Evolutionary conservation across 1,139 yeast species (phyloP).

Genomic region (Debaryomyces sp.): DNA sequence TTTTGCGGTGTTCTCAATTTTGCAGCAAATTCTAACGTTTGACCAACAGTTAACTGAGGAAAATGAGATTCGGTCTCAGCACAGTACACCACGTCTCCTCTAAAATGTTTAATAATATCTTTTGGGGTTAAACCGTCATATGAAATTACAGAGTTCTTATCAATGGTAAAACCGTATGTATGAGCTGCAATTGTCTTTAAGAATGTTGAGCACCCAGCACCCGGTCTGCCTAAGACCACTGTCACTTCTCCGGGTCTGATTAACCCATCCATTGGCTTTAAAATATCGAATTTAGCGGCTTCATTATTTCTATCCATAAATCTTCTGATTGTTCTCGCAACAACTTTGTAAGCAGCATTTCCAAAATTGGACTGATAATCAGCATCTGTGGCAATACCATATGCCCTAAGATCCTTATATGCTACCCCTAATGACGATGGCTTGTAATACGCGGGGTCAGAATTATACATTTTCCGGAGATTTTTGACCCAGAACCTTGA

Average conservation of each 20-base stretch:
- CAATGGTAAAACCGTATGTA: conserved; percentile 71
- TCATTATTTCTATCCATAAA: conserved; percentile 6
- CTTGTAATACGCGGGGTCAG: conserved; percentile 23
- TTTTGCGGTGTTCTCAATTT: conserved; percentile 65
- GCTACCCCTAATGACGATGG: conserved; percentile 22
- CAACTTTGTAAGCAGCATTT: conserved; percentile 15
- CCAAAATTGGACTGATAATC: conserved; percentile 18
- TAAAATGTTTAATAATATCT: conserved; percentile 30
- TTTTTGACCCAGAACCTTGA: conserved; percentile 30
- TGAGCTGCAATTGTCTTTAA: conserved; percentile 70
- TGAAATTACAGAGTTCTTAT: conserved; percentile 45
- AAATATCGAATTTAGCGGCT: conserved; percentile 50
- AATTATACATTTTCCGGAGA: conserved; percentile 20
- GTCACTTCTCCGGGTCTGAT: conserved; percentile 72
- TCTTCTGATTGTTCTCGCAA: not conserved
- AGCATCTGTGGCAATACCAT: conserved; percentile 21
- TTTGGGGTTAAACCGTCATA: conserved; percentile 36
- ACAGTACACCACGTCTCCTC: conserved; percentile 61
- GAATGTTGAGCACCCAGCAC: conserved; percentile 83
- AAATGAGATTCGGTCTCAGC: conserved; percentile 75
- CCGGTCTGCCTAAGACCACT: conserved; percentile 81
- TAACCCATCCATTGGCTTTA: conserved; percentile 66
- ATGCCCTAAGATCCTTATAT: conserved; percentile 20
- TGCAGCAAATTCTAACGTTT: conserved; percentile 69
- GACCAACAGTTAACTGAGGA: conserved; percentile 73